Conservation (phyloP, 208 protist genomes). For the Acanthamoeba divionensis region DNA sequence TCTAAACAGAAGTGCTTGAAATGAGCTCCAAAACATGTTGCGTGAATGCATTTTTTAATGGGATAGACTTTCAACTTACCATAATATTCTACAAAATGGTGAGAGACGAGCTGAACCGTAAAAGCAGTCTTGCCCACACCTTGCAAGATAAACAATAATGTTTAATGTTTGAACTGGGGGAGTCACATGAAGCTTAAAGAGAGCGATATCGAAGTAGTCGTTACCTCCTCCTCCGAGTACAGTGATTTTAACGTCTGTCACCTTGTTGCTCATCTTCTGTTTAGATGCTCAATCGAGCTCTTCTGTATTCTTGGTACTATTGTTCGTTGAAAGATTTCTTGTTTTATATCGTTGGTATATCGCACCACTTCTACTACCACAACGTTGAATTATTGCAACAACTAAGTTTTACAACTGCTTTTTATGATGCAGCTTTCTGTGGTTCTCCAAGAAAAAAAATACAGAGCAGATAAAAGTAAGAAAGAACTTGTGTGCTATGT, state of each 20-base stretch:
- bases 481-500: no score
- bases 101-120: conserved; percentile 22
- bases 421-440: no score
- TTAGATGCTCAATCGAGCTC: no score
- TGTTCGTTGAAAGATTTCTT: no score
- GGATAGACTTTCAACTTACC: conserved; percentile 21
- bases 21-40: neutral
- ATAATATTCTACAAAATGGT: conserved; percentile 44
- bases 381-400: no score
- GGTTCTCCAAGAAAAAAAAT: no score
- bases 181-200: neutral
- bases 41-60: neutral
- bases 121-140: neutral
- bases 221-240: conserved; percentile 6
- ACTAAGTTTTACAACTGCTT: no score
- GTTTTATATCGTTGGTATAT: no score
- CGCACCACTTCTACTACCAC: no score
- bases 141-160: neutral
- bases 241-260: conserved; percentile 26
- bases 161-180: neutral
- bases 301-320: no score
- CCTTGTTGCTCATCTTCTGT: no score
- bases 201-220: neutral
- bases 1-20: neutral
- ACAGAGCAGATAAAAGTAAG: no score